Conservation (phyloP, 305 asterid genomes). For the Rubia tinctorum region DNA sequence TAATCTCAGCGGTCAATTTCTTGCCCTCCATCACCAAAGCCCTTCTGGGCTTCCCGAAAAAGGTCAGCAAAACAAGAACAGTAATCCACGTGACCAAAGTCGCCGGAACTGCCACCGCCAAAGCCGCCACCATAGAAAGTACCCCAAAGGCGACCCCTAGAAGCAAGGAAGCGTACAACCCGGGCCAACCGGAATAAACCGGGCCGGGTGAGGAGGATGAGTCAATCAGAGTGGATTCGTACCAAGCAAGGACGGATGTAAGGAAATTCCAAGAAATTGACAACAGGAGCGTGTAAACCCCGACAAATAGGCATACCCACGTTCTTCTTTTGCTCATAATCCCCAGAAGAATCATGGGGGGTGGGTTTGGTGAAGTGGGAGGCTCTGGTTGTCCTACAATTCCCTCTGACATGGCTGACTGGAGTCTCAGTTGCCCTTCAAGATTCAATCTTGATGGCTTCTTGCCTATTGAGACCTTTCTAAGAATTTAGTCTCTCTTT, state of each 20-base stretch:
- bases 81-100: conserved; percentile 86
- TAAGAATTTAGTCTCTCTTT: not conserved
- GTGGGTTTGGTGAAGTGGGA: conserved; percentile 1
- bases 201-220: conserved; percentile 15
- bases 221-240: conserved; percentile 35
- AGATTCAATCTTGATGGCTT: conserved; percentile 23
- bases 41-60: conserved; percentile 72
- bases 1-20: conserved; percentile 83
- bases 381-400: conserved; percentile 6
- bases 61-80: conserved; percentile 70
- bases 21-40: conserved; percentile 67
- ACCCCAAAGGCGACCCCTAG: conserved; percentile 70
- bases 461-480: not conserved
- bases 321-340: conserved; percentile 75
- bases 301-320: conserved; percentile 66
- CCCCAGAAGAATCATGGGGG: conserved; percentile 33
- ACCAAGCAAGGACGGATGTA: conserved; percentile 61
- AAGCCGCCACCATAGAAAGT: conserved; percentile 79
- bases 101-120: conserved; percentile 87
- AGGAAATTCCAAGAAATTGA: conserved; percentile 80
- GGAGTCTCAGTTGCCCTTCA: not conserved
- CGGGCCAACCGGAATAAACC: conserved; percentile 42
- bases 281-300: conserved; percentile 65
- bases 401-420: conserved; percentile 24
- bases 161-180: conserved; percentile 59